Evolutionary conservation across 192 early-diverging fungal genomes (phyloP).

Genomic region (Obelidium mucronatum): DNA sequence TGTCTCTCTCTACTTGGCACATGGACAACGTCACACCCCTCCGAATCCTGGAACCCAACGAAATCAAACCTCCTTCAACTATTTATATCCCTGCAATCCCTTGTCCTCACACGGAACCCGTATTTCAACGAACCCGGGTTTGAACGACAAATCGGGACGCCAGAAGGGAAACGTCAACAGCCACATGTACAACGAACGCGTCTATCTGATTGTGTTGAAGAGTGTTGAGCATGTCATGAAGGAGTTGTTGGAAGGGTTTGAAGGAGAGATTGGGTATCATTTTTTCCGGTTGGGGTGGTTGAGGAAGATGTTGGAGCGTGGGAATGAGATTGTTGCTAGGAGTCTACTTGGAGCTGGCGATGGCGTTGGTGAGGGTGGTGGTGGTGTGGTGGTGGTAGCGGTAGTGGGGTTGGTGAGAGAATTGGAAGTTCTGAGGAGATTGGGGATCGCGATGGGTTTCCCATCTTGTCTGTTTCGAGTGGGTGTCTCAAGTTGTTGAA

Average conservation of each 20-base stretch:
- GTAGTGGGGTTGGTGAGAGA: not conserved
- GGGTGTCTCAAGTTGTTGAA: constrained; percentile 40
- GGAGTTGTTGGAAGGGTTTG: constrained; percentile 39
- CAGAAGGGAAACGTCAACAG: constrained; percentile 55
- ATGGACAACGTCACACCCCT: constrained; percentile 59
- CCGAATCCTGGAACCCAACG: constrained; percentile 55
- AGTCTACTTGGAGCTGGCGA: constrained; percentile 12
- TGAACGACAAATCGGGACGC: constrained; percentile 61
- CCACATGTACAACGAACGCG: constrained; percentile 66
- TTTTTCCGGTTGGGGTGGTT: constrained; percentile 26
- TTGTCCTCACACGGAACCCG: constrained; percentile 59
- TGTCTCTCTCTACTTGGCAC: constrained; percentile 67
- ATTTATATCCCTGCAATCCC: constrained; percentile 63
- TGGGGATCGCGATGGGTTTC: constrained; percentile 25
- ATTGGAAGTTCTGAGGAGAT: not conserved
- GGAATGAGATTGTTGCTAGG: constrained; percentile 15
- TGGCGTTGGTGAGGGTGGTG: constrained; percentile 6
- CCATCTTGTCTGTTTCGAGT: constrained; percentile 12
- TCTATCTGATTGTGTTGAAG: constrained; percentile 57
- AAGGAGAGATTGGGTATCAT: constrained; percentile 38
- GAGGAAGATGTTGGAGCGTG: constrained; percentile 23
- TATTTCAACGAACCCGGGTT: constrained; percentile 71
- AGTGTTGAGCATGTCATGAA: constrained; percentile 41
- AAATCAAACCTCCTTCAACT: constrained; percentile 51
- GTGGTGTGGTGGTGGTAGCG: not conserved